Percentiles rank a stretch among this genome's conserved stretches.
Evolutionary conservation across 805 yeast species (phyloP).

Genomic region (Candida insectalens): DNA sequence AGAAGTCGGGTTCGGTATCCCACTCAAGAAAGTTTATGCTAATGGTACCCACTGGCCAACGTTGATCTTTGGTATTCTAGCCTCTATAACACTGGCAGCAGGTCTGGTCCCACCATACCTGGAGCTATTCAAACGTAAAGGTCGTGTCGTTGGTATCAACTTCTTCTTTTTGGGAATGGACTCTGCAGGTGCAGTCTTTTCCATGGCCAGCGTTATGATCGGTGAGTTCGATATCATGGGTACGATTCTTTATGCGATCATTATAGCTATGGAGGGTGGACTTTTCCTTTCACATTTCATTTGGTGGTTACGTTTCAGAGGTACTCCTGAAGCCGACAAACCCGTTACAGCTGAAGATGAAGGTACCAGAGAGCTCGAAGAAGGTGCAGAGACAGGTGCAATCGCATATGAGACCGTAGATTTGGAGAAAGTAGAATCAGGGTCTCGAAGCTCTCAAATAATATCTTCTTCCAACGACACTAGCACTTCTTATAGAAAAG

Average conservation of each 20-base stretch:
- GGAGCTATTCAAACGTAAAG: slow-evolving; percentile 70
- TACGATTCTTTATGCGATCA: slow-evolving; percentile 62
- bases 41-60: slow-evolving; percentile 58
- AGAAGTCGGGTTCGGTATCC: slow-evolving; percentile 64
- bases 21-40: slow-evolving; percentile 48
- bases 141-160: slow-evolving; percentile 83
- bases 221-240: slow-evolving; percentile 73
- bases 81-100: slow-evolving; percentile 61
- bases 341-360: slow-evolving; percentile 1
- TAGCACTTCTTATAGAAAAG: no score
- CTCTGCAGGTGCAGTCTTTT: slow-evolving; percentile 69
- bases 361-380: background rate
- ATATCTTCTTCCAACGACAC: no score
- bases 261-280: slow-evolving; percentile 70
- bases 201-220: slow-evolving; percentile 47
- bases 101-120: slow-evolving; percentile 88
- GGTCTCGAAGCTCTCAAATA: background rate
- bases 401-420: background rate
- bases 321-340: no score
- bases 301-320: slow-evolving; percentile 49
- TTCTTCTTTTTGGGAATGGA: slow-evolving; percentile 71
- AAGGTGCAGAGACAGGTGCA: background rate
- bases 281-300: slow-evolving; percentile 60
- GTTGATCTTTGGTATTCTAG: slow-evolving; percentile 69
- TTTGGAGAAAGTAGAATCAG: background rate